Evolutionary conservation across 108 stramenopile species (phyloP), one percentile per base, ranked within the genome.

Genomic region (Hondaea fermentalgiana): DNA sequence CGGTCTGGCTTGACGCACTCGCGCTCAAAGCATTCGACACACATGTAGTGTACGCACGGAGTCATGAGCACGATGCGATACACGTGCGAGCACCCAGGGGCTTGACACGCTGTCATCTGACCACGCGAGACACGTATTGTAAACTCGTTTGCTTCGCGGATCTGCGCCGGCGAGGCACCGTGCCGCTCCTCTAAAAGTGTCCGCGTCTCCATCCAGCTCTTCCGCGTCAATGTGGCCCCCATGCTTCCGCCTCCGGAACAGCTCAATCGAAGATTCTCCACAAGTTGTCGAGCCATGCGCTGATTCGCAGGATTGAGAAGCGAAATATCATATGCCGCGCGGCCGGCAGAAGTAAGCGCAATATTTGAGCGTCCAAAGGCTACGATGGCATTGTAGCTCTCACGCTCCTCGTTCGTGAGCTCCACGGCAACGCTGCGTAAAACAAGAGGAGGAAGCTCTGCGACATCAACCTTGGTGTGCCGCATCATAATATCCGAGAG

Each of bases 141-240:
- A 23, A 83, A 83, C 4, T 53, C 49, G 28, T 83, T 83, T 35
- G 76, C 76, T 2, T 47, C 76, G 1, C 76, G 76, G 23, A 83
- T 83, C 51, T 83, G 45, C 76, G 12, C 45, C 28, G 45, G 45
- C 49, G 76, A 83, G 16, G 76, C 76, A 8, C 51, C 76, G 76
- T 83, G 76, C 35, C 35, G 35, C 17, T n/a, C 45, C 51, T 83
- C 51, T 23, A 83, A 35, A 53, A 83, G 76, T 16, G 3, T 12
- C n/a, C 76, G 76, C 45, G 76, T 83, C 76, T 83, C 76, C 51
- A 83, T 53, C 76, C 76, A 83, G 76, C 76, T 83, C n/a, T 83
- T 1, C 76, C 51, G 76, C 51, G 76, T 45, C 25, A 83, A 23
- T 6, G 76, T 83, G 6, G 76, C 76, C 8, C 76, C 49, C 76